phyloP scores from a whole-genome alignment of 2,329 filamentous ascomycete species.

The Colletotrichum sp. region DNA sequence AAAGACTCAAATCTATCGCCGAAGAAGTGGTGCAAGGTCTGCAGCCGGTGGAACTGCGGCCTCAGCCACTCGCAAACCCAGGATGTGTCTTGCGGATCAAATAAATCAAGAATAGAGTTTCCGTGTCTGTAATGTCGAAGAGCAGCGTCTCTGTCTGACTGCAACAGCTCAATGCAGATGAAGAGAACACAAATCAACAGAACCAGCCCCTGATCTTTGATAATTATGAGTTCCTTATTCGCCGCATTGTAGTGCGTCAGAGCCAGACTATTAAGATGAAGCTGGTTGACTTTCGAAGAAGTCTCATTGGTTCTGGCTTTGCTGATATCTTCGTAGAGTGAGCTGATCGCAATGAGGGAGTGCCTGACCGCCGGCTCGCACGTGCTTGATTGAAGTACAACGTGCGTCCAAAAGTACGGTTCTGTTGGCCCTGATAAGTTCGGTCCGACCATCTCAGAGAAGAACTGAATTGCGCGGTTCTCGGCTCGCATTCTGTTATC shows the following conservation, averaged over 20 bases:
- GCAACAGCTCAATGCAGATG: constrained; percentile 58
- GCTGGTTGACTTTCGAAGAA: neutral
- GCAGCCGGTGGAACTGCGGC: neutral
- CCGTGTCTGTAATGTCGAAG: constrained; percentile 34
- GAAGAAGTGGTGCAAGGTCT: neutral
- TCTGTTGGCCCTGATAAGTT: constrained; percentile 4
- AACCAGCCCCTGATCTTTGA: constrained; percentile 27
- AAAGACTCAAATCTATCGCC: neutral
- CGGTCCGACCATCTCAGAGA: constrained; percentile 12
- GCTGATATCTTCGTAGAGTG: constrained; percentile 42
- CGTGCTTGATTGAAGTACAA: constrained; percentile 50
- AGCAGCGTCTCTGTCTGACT: constrained; percentile 47
- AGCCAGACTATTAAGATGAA: neutral
- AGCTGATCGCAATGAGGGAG: constrained; percentile 54
- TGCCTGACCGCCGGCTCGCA: constrained; percentile 52
- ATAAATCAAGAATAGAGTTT: neutral
- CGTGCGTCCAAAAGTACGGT: constrained; percentile 45
- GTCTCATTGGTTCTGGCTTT: neutral
- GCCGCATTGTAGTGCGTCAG: constrained; percentile 34
- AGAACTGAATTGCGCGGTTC: constrained; percentile 11
- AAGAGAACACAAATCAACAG: constrained; percentile 55
- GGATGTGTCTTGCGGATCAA: neutral
- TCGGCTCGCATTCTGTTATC: neutral
- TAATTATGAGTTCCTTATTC: constrained; percentile 25
- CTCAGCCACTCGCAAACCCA: neutral